These are phyloP conservation scores for Phytopythium helicoides DNA, from an alignment of 352 stramenopile genomes.

Conservation along the genomic window DNA sequence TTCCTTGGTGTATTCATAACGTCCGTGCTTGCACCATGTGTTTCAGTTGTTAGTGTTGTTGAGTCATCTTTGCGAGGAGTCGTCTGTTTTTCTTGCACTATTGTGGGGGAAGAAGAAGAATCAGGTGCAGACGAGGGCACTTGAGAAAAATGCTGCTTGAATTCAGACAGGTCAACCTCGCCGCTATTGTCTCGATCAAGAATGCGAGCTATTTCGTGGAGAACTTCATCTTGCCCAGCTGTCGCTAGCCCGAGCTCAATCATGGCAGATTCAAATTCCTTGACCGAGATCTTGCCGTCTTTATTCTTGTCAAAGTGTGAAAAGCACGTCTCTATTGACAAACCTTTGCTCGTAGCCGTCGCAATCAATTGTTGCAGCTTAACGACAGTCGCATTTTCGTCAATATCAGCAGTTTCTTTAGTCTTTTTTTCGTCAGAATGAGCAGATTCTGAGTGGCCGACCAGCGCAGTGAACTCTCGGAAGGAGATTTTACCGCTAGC, in stretches of 20 bases:
- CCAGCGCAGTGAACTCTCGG: slow-evolving; percentile 47
- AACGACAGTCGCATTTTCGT: slow-evolving; percentile 20
- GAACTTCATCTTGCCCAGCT: slow-evolving; percentile 12
- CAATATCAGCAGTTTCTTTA: neutral
- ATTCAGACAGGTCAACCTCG: slow-evolving; percentile 57
- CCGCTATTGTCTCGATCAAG: slow-evolving; percentile 71
- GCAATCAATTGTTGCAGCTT: slow-evolving; percentile 44
- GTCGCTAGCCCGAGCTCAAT: slow-evolving; percentile 42
- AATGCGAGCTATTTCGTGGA: slow-evolving; percentile 38
- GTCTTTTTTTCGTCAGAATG: neutral
- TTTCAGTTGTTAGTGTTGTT: too few relatives aligned
- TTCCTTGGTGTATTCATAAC: neutral
- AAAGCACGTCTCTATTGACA: slow-evolving; percentile 65
- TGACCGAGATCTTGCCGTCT: slow-evolving; percentile 52
- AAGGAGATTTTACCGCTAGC: slow-evolving; percentile 57
- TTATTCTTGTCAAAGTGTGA: slow-evolving; percentile 84
- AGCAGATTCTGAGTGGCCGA: slow-evolving; percentile 8
- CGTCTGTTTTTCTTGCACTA: neutral
- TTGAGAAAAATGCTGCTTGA: slow-evolving; percentile 48
- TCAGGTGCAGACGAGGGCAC: neutral
- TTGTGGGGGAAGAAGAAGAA: too few relatives aligned
- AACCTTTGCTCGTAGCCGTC: slow-evolving; percentile 37
- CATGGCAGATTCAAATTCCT: slow-evolving; percentile 62
- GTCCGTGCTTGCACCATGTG: neutral
- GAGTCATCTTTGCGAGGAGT: neutral